Conservation (phyloP, 805 yeast genomes). For the Starmerella kuoi region DNA sequence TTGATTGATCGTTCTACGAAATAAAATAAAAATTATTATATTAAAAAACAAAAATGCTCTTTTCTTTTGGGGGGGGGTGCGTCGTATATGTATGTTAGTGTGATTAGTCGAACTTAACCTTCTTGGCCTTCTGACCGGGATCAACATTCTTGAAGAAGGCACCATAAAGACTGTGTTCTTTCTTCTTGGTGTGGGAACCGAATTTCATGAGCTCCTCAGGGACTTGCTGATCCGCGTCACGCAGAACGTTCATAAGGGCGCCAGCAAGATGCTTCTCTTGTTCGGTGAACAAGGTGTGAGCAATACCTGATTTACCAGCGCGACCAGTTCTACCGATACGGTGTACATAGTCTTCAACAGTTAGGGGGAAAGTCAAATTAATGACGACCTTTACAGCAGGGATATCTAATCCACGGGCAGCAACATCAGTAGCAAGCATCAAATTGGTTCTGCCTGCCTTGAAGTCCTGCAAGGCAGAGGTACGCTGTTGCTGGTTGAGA, state of each 20-base stretch:
- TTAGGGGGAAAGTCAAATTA: constrained; percentile 88
- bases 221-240: constrained; percentile 90
- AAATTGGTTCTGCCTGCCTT: constrained; percentile 65
- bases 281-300: constrained; percentile 92
- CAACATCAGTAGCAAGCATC: constrained; percentile 93
- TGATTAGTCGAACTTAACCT: constrained; percentile 67
- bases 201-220: constrained; percentile 90
- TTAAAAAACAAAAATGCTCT: too few relatives aligned
- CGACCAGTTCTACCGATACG: constrained; percentile 97
- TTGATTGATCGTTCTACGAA: too few relatives aligned
- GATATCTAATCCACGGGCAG: constrained; percentile 94
- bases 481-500: constrained; percentile 81
- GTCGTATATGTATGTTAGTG: too few relatives aligned
- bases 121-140: constrained; percentile 65
- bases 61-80: too few relatives aligned
- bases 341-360: constrained; percentile 94
- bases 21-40: too few relatives aligned
- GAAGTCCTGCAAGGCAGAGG: constrained; percentile 73
- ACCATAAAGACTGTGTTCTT: constrained; percentile 95
- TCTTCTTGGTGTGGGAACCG: constrained; percentile 96
- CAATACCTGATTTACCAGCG: constrained; percentile 90
- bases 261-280: constrained; percentile 95
- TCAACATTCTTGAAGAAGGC: constrained; percentile 93
- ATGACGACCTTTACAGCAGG: constrained; percentile 94
- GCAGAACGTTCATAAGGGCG: constrained; percentile 77